phyloP scores from a whole-genome alignment of 768 basidiomycete genomes.

The Pilatotrama ljubarskyi region DNA sequence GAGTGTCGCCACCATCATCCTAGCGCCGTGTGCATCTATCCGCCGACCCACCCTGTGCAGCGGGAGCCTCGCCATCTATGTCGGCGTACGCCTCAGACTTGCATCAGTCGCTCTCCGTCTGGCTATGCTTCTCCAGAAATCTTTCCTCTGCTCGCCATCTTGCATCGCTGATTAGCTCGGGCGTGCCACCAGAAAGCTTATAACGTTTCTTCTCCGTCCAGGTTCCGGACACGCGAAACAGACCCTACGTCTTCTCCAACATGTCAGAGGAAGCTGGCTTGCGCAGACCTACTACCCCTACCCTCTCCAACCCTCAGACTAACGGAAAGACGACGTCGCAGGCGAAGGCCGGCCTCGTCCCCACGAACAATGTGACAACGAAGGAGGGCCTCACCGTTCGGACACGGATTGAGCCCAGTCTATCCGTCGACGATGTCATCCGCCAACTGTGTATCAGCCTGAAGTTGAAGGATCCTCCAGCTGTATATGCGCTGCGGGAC shows the following conservation, averaged over 20 bases:
- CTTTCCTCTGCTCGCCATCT: conserved; percentile 5
- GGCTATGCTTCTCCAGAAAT: background rate
- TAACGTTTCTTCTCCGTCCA: background rate
- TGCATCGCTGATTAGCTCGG: background rate
- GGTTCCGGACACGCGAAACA: conserved; percentile 2
- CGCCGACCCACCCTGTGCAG: too few relatives aligned
- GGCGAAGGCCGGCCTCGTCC: conserved; percentile 50
- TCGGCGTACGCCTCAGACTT: background rate
- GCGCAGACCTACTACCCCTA: conserved; percentile 5
- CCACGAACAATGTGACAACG: conserved; percentile 83
- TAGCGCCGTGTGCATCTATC: too few relatives aligned
- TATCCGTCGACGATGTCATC: conserved; percentile 83
- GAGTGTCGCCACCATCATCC: too few relatives aligned
- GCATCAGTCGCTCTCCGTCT: conserved; percentile 2
- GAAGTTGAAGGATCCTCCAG: conserved; percentile 72
- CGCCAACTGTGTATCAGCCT: conserved; percentile 81
- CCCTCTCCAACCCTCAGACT: conserved; percentile 4
- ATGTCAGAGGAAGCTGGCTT: conserved; percentile 10
- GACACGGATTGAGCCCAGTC: conserved; percentile 80
- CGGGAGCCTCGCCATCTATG: background rate
- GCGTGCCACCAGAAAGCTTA: conserved; percentile 4
- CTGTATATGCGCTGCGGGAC: conserved; percentile 77
- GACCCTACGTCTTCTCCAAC: conserved; percentile 16
- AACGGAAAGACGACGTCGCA: conserved; percentile 19
- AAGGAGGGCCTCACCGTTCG: conserved; percentile 74